Evolutionary conservation across 2,329 filamentous ascomycete species (phyloP).

Genomic region (Hypoxylon rubiginosum): DNA sequence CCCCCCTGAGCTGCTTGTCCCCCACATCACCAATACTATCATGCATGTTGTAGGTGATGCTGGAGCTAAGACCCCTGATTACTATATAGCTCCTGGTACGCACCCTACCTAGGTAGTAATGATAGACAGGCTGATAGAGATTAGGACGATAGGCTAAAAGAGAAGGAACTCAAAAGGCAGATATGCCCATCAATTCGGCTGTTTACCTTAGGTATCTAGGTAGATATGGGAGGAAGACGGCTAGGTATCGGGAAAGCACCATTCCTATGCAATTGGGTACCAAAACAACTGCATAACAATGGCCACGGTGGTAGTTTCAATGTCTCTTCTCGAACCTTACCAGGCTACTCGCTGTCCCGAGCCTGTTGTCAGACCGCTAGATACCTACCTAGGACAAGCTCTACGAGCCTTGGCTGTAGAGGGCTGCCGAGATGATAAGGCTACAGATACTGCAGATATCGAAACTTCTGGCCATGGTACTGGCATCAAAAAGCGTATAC

Average conservation of each 20-base stretch:
- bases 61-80: background rate
- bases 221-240: too few relatives aligned
- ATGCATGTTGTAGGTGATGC: background rate
- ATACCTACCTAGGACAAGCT: background rate
- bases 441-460: background rate
- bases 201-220: too few relatives aligned
- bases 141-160: background rate
- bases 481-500: background rate
- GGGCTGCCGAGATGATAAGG: background rate
- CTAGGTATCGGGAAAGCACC: too few relatives aligned
- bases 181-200: too few relatives aligned
- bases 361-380: background rate
- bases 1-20: background rate
- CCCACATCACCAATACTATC: background rate
- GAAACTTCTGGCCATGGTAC: too few relatives aligned
- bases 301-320: background rate
- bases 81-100: background rate
- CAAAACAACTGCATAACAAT: background rate
- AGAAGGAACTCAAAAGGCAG: too few relatives aligned
- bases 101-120: background rate
- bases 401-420: background rate
- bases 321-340: background rate
- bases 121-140: background rate
- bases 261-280: too few relatives aligned
- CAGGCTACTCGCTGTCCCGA: background rate